phyloP scores from a whole-genome alignment of 1,139 yeast species.

The Zygosaccharomyces sapae region DNA sequence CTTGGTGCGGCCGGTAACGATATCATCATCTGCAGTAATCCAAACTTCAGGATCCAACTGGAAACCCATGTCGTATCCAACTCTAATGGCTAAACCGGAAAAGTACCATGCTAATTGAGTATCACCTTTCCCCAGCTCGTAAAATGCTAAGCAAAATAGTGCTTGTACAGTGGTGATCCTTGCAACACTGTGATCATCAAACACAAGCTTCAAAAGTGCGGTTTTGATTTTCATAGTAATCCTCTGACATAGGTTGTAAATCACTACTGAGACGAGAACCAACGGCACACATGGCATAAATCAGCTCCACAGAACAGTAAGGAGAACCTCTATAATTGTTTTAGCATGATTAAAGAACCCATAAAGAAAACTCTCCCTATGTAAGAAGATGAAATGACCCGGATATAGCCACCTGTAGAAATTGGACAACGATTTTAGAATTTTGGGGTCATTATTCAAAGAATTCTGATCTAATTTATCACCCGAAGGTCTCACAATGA shows the following conservation, averaged over 20 bases:
- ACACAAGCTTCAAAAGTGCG: constrained; percentile 40
- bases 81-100: constrained; percentile 60
- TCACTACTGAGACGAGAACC: constrained; percentile 50
- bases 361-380: constrained; percentile 59
- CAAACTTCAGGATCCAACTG: constrained; percentile 61
- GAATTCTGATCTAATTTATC: constrained; percentile 29
- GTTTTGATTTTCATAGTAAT: constrained; percentile 46
- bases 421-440: constrained; percentile 47
- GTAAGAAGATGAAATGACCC: constrained; percentile 57
- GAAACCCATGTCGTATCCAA: constrained; percentile 63
- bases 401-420: constrained; percentile 67
- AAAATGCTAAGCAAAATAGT: constrained; percentile 50
- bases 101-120: constrained; percentile 62
- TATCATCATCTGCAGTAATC: constrained; percentile 35
- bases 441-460: constrained; percentile 30
- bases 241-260: constrained; percentile 41
- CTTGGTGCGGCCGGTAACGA: constrained; percentile 13
- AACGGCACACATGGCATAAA: constrained; percentile 54
- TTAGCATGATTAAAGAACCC: constrained; percentile 47
- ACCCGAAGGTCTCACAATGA: constrained; percentile 40
- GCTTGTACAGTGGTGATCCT: constrained; percentile 44
- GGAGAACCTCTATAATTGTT: constrained; percentile 36
- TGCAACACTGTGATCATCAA: constrained; percentile 37
- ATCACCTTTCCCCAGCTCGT: constrained; percentile 56
- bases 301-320: constrained; percentile 51